phyloP scores from a whole-genome alignment of 208 protist species.

The Leishmania martiniquensis region DNA sequence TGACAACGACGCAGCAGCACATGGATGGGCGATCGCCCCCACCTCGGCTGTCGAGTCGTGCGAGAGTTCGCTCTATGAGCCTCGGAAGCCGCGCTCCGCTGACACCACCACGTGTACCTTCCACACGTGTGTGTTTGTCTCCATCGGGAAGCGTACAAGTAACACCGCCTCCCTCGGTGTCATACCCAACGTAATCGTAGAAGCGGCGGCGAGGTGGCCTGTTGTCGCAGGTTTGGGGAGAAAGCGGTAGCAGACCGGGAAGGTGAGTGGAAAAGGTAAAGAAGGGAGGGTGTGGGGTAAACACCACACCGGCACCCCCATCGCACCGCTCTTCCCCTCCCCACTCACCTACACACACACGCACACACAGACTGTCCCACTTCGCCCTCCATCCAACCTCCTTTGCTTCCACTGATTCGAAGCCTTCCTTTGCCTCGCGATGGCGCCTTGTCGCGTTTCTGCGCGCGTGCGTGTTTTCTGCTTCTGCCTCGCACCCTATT shows the following conservation, averaged over 20 bases:
- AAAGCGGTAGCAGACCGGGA: not conserved
- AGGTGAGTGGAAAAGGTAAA: not conserved
- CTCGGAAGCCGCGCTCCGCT: not conserved
- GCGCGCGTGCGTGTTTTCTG: not conserved
- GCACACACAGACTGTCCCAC: not conserved
- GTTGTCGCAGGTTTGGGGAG: not conserved
- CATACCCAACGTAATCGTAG: not conserved
- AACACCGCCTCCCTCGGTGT: slow-evolving; percentile 8
- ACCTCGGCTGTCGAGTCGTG: slow-evolving; percentile 25
- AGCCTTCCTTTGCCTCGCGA: not conserved
- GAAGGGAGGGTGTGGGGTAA: not conserved
- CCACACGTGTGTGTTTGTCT: slow-evolving; percentile 18
- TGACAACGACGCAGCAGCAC: not conserved
- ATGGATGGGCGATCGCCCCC: slow-evolving; percentile 19
- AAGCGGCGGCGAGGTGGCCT: not conserved
- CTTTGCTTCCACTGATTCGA: not conserved
- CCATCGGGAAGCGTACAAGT: slow-evolving; percentile 28
- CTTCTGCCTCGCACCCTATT: not conserved
- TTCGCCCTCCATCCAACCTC: not conserved
- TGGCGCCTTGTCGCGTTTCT: not conserved
- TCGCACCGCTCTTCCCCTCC: not conserved
- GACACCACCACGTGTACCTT: slow-evolving; percentile 25
- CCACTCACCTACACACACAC: not conserved
- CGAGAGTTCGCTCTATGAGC: slow-evolving; percentile 19
- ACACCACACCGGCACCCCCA: not conserved